Conservation (phyloP, 371 early-diverging fungal species). For the Mucor mucedo region DNA sequence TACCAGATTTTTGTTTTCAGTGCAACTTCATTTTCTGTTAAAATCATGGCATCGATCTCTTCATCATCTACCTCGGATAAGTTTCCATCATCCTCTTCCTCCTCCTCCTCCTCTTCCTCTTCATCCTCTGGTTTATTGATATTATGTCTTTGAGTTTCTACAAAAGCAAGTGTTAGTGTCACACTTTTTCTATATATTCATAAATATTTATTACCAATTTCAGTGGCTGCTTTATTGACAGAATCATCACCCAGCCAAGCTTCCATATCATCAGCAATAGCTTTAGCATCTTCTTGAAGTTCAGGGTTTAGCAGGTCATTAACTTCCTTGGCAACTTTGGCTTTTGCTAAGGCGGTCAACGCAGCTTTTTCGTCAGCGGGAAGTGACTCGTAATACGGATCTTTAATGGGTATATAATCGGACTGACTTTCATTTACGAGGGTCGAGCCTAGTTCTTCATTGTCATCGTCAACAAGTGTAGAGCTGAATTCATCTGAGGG, state of each 20-base stretch:
- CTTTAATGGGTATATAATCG: conserved; percentile 9
- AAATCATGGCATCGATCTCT: conserved; percentile 72
- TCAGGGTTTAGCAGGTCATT: conserved; percentile 25
- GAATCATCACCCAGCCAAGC: conserved; percentile 39
- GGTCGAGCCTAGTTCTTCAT: background rate
- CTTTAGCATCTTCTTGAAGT: conserved; percentile 24
- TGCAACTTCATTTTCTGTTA: conserved; percentile 77
- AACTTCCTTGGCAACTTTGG: conserved; percentile 34
- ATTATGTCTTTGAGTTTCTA: conserved; percentile 8
- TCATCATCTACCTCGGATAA: conserved; percentile 80
- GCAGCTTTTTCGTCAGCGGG: conserved; percentile 17
- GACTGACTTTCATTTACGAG: background rate
- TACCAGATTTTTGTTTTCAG: conserved; percentile 86
- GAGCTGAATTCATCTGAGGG: background rate
- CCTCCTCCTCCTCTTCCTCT: conserved; percentile 14
- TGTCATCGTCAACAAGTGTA: background rate
- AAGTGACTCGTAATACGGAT: conserved; percentile 4
- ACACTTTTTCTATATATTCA: background rate
- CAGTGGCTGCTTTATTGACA: conserved; percentile 35
- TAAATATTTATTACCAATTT: conserved; percentile 35
- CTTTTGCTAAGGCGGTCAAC: conserved; percentile 15
- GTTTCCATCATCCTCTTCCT: conserved; percentile 17
- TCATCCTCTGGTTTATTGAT: conserved; percentile 20
- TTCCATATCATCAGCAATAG: conserved; percentile 53
- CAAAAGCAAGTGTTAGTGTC: background rate